These are phyloP conservation scores for Flaveria sonorensis DNA, from an alignment of 129 eudicot genomes.

Conservation along the genomic window DNA sequence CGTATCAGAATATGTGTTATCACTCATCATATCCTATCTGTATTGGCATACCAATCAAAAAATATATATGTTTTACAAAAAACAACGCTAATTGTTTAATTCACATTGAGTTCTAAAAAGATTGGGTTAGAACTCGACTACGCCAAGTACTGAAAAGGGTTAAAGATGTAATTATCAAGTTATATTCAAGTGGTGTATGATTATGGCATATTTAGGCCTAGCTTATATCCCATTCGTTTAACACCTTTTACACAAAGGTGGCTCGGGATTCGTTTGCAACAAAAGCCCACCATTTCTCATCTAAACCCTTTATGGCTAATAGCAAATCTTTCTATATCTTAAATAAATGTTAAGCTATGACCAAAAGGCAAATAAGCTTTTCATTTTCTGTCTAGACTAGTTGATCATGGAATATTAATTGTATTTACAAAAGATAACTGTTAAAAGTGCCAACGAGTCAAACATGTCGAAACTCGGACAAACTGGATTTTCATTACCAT, in stretches of 20 bases:
- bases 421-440: neutral
- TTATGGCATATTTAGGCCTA: constrained; percentile 28
- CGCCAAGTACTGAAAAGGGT: too few relatives aligned
- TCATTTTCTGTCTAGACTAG: neutral
- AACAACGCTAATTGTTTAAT: too few relatives aligned
- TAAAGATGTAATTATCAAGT: neutral
- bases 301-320: constrained; percentile 28
- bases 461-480: neutral
- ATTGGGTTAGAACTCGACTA: too few relatives aligned
- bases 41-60: too few relatives aligned
- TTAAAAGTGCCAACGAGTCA: neutral
- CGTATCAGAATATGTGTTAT: too few relatives aligned
- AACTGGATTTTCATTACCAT: neutral
- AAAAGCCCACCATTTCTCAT: constrained; percentile 38
- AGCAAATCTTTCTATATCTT: constrained; percentile 21
- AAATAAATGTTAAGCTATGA: neutral
- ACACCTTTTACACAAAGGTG: constrained; percentile 31
- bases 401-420: neutral
- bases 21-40: too few relatives aligned
- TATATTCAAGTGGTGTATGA: neutral
- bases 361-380: neutral
- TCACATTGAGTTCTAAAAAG: too few relatives aligned
- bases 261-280: constrained; percentile 46
- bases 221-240: constrained; percentile 28
- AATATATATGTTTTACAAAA: too few relatives aligned